These are phyloP conservation scores for Septoria linicola DNA, from an alignment of 2,329 filamentous ascomycete genomes.

Conservation along the genomic window DNA sequence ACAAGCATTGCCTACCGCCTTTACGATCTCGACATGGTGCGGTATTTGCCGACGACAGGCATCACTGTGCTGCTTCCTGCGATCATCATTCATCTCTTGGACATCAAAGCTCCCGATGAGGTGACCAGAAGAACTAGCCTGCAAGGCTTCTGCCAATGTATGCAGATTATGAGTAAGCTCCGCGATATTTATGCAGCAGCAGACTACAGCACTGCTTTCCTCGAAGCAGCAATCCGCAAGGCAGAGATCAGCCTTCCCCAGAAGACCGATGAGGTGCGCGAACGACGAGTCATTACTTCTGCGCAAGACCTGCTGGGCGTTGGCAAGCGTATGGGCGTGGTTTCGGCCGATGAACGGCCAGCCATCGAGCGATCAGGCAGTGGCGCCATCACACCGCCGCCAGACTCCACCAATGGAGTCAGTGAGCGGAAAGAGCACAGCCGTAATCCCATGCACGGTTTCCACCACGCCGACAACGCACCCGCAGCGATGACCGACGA, in stretches of 20 bases:
- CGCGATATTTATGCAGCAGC: constrained; percentile 88
- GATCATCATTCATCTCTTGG: constrained; percentile 88
- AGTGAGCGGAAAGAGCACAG: constrained; percentile 1
- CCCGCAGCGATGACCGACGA: constrained; percentile 41
- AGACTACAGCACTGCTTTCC: constrained; percentile 92
- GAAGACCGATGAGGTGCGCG: constrained; percentile 34
- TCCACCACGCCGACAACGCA: neutral
- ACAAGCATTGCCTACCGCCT: constrained; percentile 79
- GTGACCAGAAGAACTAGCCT: constrained; percentile 71
- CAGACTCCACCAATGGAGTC: constrained; percentile 24
- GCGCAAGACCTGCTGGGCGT: constrained; percentile 50
- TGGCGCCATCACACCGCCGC: constrained; percentile 35
- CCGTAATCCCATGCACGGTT: neutral
- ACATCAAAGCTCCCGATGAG: constrained; percentile 80
- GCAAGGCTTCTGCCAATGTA: constrained; percentile 83
- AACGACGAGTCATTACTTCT: constrained; percentile 40
- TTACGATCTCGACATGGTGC: constrained; percentile 69
- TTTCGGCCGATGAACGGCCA: constrained; percentile 11
- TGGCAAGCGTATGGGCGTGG: constrained; percentile 43
- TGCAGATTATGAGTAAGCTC: constrained; percentile 84
- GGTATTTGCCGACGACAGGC: constrained; percentile 81
- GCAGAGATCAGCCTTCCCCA: constrained; percentile 70
- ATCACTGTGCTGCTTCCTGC: constrained; percentile 88
- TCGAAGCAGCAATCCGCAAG: constrained; percentile 88
- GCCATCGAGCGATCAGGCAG: constrained; percentile 11